Base-by-base conservation (phyloP, 345 rosid genomes). In the Lumnitzera racemosa region DNA sequence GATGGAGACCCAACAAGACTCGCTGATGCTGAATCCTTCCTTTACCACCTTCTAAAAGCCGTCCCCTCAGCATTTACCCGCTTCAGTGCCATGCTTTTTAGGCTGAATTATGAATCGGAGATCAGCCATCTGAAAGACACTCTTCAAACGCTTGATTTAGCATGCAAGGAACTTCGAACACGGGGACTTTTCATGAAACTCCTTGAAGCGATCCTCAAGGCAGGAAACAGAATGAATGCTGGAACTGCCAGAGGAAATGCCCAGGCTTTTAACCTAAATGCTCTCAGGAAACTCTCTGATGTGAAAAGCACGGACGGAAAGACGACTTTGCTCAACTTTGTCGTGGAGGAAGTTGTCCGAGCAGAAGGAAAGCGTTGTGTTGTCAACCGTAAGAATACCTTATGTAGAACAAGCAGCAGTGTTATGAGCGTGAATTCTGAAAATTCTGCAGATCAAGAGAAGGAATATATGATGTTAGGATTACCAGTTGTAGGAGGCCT, bases 171-270 rank as follows among this genome's bases (percentile, higher is more conserved):
- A 71, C 89, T 94, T 1, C 76, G 85, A 23, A 76, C 78, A 16
- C 79, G 83, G 49, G 89, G 96, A 24, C 75, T 90, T 49, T 94
- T 94, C 43, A 64, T 85, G 65, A 94, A 90, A 72, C 95, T 94
- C 24, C 64, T 94, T 12, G 99, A 94, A 60, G 99, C 99, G 5
- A 73, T 94, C 57, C 95, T 94, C 2, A 89, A 94, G 80, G 95
- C 97, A 24, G 99, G 99, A 0, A 89, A 94, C 31, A 72, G 96
- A 2, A 94, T 94, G 99, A 94, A 89, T 63, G 90, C 88, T 0
- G 96, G 99, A 62, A 94, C 97, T n/a, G 69, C 91, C 6, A 59
- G 99, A 67, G 99, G 97, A 24, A 82, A 94, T 58, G 99, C 99
- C 0, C 94, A 85, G 58, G 99, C 96, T 31, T 94, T 94, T 67